Base-by-base conservation (phyloP, 2,329 filamentous ascomycete genomes). In the Microsporum ferrugineum region DNA sequence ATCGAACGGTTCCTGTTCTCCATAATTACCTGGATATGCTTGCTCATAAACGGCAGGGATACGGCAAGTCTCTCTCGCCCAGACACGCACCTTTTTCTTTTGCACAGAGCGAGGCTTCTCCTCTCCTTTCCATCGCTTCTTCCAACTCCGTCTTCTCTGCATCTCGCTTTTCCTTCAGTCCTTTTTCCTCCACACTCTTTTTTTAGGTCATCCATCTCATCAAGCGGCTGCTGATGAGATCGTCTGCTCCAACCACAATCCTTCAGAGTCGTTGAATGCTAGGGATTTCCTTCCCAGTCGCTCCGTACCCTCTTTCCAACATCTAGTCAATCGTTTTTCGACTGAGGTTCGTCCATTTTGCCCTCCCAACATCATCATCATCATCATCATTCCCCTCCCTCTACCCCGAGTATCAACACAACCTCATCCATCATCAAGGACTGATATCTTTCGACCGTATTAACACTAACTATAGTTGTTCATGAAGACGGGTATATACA, bases 31-130 rank as follows among this genome's bases (percentile, higher is more conserved):
- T 55, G 51, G 45, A 55, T 31, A 55, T 36, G 31, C 51, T 34
- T 55, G 51, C 12, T 55, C 51, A 55, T 55, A 34, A 55, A 55
- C 29, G 51, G 51, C 51, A 55, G 31, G 51, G 51, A 55, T 55
- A 36, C 51, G 31, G 51, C 51, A 55, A 23, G 51, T 55, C 33
- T 23, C 17, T 23, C 31, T 55, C 31, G 51, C 51, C 51, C 31
- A 55, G 51, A 55, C 51, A 55, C 51, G 51, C 51, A 55, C 51
- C 17, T 55, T 55, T 10, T 14, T 43, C 39, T n/a, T n/a, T 36
- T 36, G 45, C 45, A 23, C 45, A 51, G 45, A 36, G 51, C 27
- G 31, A 17, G 51, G 31, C 38, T 43, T 45, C 57, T 59, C 57
- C 33, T 59, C 41, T 38, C 38, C 57, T 59, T 49, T 59, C 57